phyloP scores from a whole-genome alignment of 495 filamentous ascomycete species.

The Aspergillus affinis region DNA sequence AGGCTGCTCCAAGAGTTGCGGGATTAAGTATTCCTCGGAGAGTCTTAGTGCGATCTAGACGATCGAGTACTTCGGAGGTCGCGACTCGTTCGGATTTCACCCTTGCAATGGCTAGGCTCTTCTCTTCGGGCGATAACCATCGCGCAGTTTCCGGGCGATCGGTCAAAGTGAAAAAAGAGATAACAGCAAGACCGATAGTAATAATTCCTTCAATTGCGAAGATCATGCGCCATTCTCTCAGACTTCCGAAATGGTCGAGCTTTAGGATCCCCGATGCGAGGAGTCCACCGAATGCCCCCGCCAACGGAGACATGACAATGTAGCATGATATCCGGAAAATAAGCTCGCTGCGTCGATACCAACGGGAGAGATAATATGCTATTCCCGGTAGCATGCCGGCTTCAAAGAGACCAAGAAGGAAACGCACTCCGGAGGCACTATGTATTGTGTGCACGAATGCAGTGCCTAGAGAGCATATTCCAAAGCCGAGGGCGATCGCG shows the following conservation, averaged over 20 bases:
- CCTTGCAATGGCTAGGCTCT: slow-evolving; percentile 58
- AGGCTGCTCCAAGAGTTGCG: slow-evolving; percentile 40
- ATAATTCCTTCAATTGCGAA: slow-evolving; percentile 78
- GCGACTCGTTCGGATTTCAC: slow-evolving; percentile 62
- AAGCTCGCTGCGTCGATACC: slow-evolving; percentile 68
- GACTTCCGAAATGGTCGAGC: slow-evolving; percentile 41
- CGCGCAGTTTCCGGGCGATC: slow-evolving; percentile 63
- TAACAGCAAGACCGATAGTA: slow-evolving; percentile 55
- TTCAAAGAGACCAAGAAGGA: slow-evolving; percentile 63
- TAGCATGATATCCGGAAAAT: slow-evolving; percentile 56
- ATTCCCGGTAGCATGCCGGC: slow-evolving; percentile 72
- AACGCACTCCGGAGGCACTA: slow-evolving; percentile 45
- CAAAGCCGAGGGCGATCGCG: slow-evolving; percentile 45
- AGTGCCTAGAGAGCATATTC: slow-evolving; percentile 46
- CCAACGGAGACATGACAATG: slow-evolving; percentile 61
- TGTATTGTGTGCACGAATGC: slow-evolving; percentile 47
- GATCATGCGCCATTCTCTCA: slow-evolving; percentile 65
- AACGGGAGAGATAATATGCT: slow-evolving; percentile 68
- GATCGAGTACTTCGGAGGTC: slow-evolving; percentile 59
- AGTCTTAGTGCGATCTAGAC: slow-evolving; percentile 43
- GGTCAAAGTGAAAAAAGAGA: slow-evolving; percentile 63
- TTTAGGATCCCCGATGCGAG: slow-evolving; percentile 58
- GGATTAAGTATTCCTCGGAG: slow-evolving; percentile 51
- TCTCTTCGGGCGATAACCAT: slow-evolving; percentile 64
- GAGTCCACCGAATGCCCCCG: slow-evolving; percentile 69